Evolutionary conservation across 148 eudicot genomes (phyloP), one percentile per base, ranked within the genome.

Genomic region (Silene latifolia): DNA sequence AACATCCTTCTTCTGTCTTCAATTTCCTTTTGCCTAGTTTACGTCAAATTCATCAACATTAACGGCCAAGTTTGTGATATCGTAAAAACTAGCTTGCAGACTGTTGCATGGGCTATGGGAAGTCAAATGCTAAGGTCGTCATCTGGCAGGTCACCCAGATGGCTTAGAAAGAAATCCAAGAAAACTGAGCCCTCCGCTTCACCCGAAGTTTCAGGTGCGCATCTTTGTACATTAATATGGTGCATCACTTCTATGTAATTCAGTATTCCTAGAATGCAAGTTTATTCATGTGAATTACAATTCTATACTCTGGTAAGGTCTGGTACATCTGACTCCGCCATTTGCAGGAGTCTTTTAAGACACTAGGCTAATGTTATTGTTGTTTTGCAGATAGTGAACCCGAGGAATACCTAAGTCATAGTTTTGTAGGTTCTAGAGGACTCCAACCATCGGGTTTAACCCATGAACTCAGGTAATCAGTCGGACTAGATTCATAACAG

Each of bases 141-240:
- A 53, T 83, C 84, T 2, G 71, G 76, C 58, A 84, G 78, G 81
- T 69, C 88, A 9, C 81, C 72, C 7, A 63, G 70, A 74, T 85
- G 90, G 93, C 83, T 86, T 35, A 66, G 85, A 71, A 86, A 85
- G 84, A 85, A 84, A 82, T 69, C 78, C 10, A 90, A 85, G 85
- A 88, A 71, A 71, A 71, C 77, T 6, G 88, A 87, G 20, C 72
- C 80, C 0, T 75, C 71, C 78, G 72, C 73, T 72, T 76, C 85
- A 17, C 81, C 74, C 15, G 88, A 88, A 20, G 74, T 81, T 69
- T 79, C 89, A 89, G 96, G 96, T 86, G 35, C 21, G 77, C 24
- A 57, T 25, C 4, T 39, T 39, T 35, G 4, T 39, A 3, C 44
- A 39, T 39, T 35, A 2, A 78, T 48, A 17, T 46, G 4, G 3